Percentiles rank a stretch among this genome's conserved stretches.
phyloP scores from a whole-genome alignment of 768 basidiomycete genomes.

The Candolleomyces aberdarensis region DNA sequence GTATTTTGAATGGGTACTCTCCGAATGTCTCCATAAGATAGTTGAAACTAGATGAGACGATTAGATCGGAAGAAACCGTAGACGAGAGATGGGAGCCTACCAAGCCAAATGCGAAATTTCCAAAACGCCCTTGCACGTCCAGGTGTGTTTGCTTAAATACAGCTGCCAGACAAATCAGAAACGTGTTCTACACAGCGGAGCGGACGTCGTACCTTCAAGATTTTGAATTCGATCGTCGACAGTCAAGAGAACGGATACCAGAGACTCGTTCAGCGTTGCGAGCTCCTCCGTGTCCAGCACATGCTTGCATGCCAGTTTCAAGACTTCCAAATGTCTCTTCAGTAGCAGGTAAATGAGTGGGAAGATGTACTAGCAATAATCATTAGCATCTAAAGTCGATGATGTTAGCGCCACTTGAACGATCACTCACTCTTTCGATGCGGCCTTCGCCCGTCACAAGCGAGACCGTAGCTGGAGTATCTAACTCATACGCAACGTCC shows the following conservation, averaged over 20 bases:
- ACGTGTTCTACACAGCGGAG: not conserved
- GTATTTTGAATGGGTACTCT: constrained; percentile 28
- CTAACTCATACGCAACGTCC: constrained; percentile 31
- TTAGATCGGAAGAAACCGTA: not conserved
- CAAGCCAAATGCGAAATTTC: constrained; percentile 37
- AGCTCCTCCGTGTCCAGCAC: constrained; percentile 32
- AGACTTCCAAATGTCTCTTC: constrained; percentile 28
- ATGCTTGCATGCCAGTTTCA: constrained; percentile 31
- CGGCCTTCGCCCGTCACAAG: constrained; percentile 32
- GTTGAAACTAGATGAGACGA: constrained; percentile 22
- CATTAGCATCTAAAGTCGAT: not conserved
- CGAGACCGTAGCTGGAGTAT: constrained; percentile 29
- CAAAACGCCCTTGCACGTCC: constrained; percentile 29
- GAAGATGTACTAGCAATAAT: constrained; percentile 27
- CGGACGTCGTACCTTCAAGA: constrained; percentile 26
- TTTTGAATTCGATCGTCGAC: constrained; percentile 30
- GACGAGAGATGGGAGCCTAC: constrained; percentile 15
- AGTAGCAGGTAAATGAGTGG: constrained; percentile 34
- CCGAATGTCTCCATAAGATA: constrained; percentile 30
- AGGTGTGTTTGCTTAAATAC: constrained; percentile 34
- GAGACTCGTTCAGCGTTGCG: constrained; percentile 24
- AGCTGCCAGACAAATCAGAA: constrained; percentile 14
- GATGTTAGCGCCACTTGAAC: not conserved
- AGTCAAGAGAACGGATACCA: constrained; percentile 26
- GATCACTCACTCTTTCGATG: constrained; percentile 30